Evolutionary conservation across 2,329 filamentous ascomycete genomes (phyloP).

Genomic region (Scedosporium dehoogii): DNA sequence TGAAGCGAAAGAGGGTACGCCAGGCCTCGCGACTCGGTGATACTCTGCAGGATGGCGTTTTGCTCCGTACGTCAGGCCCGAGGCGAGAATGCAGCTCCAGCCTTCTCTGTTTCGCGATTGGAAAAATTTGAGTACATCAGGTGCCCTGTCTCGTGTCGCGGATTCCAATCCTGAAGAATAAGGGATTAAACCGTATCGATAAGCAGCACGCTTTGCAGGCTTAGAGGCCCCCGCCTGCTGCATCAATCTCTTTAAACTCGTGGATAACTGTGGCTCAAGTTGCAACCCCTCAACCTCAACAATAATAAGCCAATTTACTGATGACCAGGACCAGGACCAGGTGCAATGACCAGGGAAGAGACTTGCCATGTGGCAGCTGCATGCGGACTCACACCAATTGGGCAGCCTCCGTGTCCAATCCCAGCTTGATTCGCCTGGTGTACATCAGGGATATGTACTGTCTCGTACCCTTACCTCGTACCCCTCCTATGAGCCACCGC

Average conservation of each 20-base stretch:
- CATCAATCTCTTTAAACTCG: background rate
- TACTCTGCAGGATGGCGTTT: background rate
- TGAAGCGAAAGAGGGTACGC: background rate
- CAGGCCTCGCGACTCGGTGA: background rate
- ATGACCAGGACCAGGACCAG: background rate
- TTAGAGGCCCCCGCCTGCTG: background rate
- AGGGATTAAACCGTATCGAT: background rate
- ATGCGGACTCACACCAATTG: background rate
- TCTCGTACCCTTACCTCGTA: background rate
- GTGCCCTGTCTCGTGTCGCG: background rate
- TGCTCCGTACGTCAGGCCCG: background rate
- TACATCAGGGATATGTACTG: background rate
- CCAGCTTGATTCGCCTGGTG: background rate
- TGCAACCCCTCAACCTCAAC: background rate
- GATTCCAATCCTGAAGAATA: background rate
- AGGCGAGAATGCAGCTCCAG: background rate
- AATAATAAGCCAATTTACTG: background rate
- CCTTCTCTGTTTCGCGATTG: background rate
- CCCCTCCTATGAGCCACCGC: background rate
- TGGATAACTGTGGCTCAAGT: background rate
- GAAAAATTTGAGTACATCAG: background rate
- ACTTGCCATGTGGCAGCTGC: background rate
- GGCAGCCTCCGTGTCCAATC: background rate
- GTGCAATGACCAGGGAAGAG: background rate
- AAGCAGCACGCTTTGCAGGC: background rate